Evolutionary conservation across 2,329 filamentous ascomycete species (phyloP).

Genomic region (Rhinocladiella similis): DNA sequence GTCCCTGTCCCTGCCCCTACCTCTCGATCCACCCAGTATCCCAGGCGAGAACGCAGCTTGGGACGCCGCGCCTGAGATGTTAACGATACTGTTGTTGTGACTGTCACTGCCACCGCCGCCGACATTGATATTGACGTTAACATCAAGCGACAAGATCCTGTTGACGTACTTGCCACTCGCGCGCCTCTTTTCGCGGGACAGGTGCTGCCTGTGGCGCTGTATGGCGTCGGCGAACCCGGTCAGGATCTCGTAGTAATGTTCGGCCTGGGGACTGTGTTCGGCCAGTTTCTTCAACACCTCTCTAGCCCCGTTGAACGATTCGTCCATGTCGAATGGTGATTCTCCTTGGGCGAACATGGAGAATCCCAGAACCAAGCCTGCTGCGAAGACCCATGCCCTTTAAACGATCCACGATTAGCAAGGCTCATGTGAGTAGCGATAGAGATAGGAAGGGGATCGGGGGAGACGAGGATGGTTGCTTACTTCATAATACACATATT

Average conservation of each 20-base stretch:
- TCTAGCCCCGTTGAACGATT: slow-evolving; percentile 52
- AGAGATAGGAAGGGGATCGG: no score
- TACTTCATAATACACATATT: slow-evolving; percentile 64
- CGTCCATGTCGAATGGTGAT: slow-evolving; percentile 47
- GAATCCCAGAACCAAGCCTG: slow-evolving; percentile 58
- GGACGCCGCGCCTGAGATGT: not conserved
- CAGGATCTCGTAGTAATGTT: slow-evolving; percentile 59
- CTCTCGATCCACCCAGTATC: not conserved
- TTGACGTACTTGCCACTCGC: slow-evolving; percentile 35
- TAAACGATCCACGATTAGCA: not conserved
- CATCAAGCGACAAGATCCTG: slow-evolving; percentile 37
- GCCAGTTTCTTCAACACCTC: slow-evolving; percentile 53
- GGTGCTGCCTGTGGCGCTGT: slow-evolving; percentile 40
- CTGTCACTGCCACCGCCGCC: no score
- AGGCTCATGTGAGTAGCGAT: not conserved
- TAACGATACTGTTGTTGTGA: no score
- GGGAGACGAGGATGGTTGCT: slow-evolving; percentile 24
- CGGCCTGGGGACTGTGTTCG: slow-evolving; percentile 55
- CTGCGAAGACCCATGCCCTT: slow-evolving; percentile 57
- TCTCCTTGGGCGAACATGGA: slow-evolving; percentile 54
- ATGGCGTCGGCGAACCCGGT: slow-evolving; percentile 49
- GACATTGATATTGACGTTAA: slow-evolving; percentile 2
- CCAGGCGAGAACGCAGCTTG: slow-evolving; percentile 8
- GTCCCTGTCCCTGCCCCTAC: not conserved
- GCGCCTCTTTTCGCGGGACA: slow-evolving; percentile 33